Percentiles rank a stretch among this genome's conserved stretches.
Conservation (phyloP, 2,329 filamentous ascomycete species). For the Phaeosphaeriaceae sp. region DNA sequence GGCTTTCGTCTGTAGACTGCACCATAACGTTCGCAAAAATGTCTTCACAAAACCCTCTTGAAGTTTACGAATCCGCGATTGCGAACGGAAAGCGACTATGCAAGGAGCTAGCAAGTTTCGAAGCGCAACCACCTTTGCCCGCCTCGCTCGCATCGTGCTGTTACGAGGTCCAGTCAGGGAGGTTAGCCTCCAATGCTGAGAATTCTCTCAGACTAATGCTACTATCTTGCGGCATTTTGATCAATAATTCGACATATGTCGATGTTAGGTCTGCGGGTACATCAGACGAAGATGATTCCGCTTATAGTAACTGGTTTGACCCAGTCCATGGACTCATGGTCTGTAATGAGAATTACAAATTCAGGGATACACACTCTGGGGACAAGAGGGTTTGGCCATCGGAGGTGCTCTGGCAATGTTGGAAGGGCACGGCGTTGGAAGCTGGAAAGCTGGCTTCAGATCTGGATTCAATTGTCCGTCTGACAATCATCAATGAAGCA, state of each 20-base stretch:
- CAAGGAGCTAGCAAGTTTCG: no score
- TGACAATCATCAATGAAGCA: slow-evolving; percentile 5
- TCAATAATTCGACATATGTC: slow-evolving; percentile 7
- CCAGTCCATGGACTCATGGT: slow-evolving; percentile 1
- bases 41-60: no score
- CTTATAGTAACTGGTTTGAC: slow-evolving; percentile 6
- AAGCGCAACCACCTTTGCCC: no score
- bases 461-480: slow-evolving; percentile 4
- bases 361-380: slow-evolving; percentile 1
- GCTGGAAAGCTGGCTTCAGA: slow-evolving; percentile 3
- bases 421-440: slow-evolving; percentile 6
- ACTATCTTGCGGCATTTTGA: slow-evolving; percentile 5
- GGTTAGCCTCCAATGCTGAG: slow-evolving; percentile 2
- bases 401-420: slow-evolving; percentile 8
- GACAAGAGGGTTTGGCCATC: slow-evolving; percentile 2
- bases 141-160: no score
- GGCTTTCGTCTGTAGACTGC: no score
- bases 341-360: slow-evolving; percentile 5
- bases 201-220: slow-evolving; percentile 5
- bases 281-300: neutral
- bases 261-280: slow-evolving; percentile 6
- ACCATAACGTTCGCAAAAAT: no score
- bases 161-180: slow-evolving; percentile 4
- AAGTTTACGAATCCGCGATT: no score
- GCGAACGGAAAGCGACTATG: no score